Conservation (phyloP, 2,329 filamentous ascomycete genomes). For the Gremmenia infestans region DNA sequence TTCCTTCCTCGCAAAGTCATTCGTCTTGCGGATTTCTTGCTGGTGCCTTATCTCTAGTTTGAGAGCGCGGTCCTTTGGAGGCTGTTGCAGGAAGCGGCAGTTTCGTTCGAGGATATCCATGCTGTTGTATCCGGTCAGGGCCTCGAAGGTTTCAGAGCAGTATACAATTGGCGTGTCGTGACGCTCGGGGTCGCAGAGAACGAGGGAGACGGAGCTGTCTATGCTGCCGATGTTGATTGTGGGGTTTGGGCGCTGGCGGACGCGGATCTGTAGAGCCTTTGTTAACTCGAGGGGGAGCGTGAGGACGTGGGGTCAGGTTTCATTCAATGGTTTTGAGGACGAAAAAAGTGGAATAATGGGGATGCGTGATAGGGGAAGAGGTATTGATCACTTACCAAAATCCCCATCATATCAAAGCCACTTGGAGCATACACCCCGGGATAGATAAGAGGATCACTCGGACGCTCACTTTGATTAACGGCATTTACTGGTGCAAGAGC, state of each 20-base stretch:
- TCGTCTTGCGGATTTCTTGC: constrained; percentile 73
- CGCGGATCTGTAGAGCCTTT: constrained; percentile 31
- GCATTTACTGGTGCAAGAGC: background rate
- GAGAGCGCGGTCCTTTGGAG: constrained; percentile 58
- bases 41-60: constrained; percentile 55
- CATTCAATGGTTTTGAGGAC: background rate
- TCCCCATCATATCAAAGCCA: constrained; percentile 50
- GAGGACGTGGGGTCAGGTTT: background rate
- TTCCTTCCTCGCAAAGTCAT: constrained; percentile 74
- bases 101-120: constrained; percentile 86
- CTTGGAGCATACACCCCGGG: constrained; percentile 51
- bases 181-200: constrained; percentile 85
- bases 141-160: constrained; percentile 89
- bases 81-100: constrained; percentile 87
- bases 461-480: background rate
- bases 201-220: constrained; percentile 88
- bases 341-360: background rate
- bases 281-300: background rate
- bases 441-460: constrained; percentile 46
- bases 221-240: constrained; percentile 85
- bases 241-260: constrained; percentile 75
- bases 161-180: constrained; percentile 91
- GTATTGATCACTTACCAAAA: constrained; percentile 43
- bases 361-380: background rate
- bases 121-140: constrained; percentile 81